Conservation (phyloP, 2,329 filamentous ascomycete genomes). For the Clonostachys sp. region DNA sequence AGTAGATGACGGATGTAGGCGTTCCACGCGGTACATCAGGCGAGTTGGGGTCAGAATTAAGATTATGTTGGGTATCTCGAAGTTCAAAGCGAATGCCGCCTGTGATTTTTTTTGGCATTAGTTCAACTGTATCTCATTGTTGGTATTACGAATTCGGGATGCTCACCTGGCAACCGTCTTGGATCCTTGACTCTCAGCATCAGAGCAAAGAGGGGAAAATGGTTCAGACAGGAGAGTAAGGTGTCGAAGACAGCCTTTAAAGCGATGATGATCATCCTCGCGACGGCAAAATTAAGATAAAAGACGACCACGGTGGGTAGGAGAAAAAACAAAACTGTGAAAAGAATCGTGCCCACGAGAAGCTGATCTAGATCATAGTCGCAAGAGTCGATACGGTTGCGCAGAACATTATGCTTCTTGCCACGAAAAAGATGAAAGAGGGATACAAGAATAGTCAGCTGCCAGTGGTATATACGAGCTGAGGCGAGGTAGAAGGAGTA, state of each 20-base stretch:
- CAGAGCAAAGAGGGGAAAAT: constrained; percentile 93
- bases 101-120: constrained; percentile 6
- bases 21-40: constrained; percentile 32
- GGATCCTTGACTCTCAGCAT: constrained; percentile 97
- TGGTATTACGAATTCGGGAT: neutral
- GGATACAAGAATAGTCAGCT: constrained; percentile 91
- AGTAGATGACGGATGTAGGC: constrained; percentile 76
- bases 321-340: constrained; percentile 91
- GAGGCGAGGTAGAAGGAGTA: constrained; percentile 98
- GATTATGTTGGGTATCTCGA: constrained; percentile 58
- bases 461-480: constrained; percentile 97
- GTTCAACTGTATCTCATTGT: too few species aligned
- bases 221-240: constrained; percentile 87
- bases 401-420: constrained; percentile 94
- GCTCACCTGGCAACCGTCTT: constrained; percentile 73
- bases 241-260: constrained; percentile 91
- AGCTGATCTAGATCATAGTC: constrained; percentile 98
- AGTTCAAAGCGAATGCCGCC: constrained; percentile 84
- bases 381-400: constrained; percentile 97
- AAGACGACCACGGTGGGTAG: constrained; percentile 94
- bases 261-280: constrained; percentile 90
- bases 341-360: constrained; percentile 91
- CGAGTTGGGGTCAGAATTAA: constrained; percentile 19
- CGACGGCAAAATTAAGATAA: constrained; percentile 92
- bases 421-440: constrained; percentile 98